Base-by-base conservation (phyloP, 1,284 basidiomycete species). In the Sutorius eximius region DNA sequence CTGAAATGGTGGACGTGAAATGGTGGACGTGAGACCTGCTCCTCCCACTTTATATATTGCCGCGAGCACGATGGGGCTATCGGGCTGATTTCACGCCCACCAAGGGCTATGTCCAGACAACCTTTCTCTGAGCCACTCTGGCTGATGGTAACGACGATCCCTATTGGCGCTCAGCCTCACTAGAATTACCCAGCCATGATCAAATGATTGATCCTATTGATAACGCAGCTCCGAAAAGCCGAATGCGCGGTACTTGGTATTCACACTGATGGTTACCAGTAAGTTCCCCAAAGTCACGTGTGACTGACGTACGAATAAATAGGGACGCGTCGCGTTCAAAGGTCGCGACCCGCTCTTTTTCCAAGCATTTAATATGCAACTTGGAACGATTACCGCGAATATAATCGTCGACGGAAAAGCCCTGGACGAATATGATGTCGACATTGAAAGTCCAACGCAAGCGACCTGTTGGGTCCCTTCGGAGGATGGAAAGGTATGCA, bases 11-110 rank as follows among this genome's bases (percentile, higher is more conserved):
- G 41, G n/a, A 29, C n/a, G 12, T 42, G n/a, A 34, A 27, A 47
- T 15, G 11, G 45, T 36, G 42, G n/a, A 30, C 18, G 13, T 3
- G 34, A 38, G 15, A n/a, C 13, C 32, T 18, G 54, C 27, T 34
- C 32, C 32, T 38, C 16, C 29, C 5, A n/a, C 3, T 59, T 61
- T 59, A 59, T 58, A 45, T 57, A 41, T 57, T 32, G 36, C n/a
- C 46, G 33, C 48, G 53, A 36, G 32, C 32, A 36, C 45, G 18
- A 11, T 20, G 4, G 18, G 20, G 29, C 13, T 24, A 22, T 10
- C 37, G n/a, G 24, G 10, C 5, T 30, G 47, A 27, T 47, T 46
- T 50, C 22, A 29, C 18, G n/a, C 27, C 7, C 20, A 46, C 18
- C 16, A 7, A 52, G n/a, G 57, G 43, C 57, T 47, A 38, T 56